Percentiles rank a stretch among this genome's conserved stretches.
Conservation (phyloP, 805 yeast species). For the Sugiyamaella smithiae region DNA sequence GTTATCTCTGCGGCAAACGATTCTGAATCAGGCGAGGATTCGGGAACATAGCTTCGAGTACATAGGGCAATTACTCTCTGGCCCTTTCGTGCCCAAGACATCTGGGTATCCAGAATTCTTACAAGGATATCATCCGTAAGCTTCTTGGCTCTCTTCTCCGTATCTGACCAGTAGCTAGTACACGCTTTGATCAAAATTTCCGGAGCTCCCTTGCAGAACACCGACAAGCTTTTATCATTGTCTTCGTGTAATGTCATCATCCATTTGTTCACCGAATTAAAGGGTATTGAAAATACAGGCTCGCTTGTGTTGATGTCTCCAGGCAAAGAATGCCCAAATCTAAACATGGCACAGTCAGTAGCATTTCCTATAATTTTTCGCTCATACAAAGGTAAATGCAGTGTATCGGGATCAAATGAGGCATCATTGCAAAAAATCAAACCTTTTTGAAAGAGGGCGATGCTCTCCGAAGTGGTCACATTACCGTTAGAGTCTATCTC, state of each 20-base stretch:
- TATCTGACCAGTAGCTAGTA: slow-evolving; percentile 9
- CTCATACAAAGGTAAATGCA: slow-evolving; percentile 13
- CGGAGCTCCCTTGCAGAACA: slow-evolving; percentile 47
- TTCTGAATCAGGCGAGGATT: slow-evolving; percentile 3
- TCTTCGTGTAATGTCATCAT: slow-evolving; percentile 24
- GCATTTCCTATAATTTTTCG: slow-evolving; percentile 44
- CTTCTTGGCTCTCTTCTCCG: not conserved
- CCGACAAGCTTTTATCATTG: not conserved
- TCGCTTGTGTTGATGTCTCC: not conserved
- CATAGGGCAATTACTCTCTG: slow-evolving; percentile 19
- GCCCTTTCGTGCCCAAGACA: slow-evolving; percentile 16
- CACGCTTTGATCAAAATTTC: slow-evolving; percentile 41
- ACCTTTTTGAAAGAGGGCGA: slow-evolving; percentile 13
- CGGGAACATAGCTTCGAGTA: slow-evolving; percentile 7
- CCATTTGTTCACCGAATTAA: slow-evolving; percentile 46
- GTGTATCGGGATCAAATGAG: slow-evolving; percentile 17
- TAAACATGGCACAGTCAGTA: slow-evolving; percentile 45
- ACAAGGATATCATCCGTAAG: slow-evolving; percentile 3
- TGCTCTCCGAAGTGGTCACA: no score
- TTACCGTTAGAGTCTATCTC: slow-evolving; percentile 7
- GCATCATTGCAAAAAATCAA: slow-evolving; percentile 25
- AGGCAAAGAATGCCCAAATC: slow-evolving; percentile 35
- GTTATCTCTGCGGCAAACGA: slow-evolving; percentile 11
- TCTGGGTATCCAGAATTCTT: slow-evolving; percentile 11
- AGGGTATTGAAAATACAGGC: slow-evolving; percentile 30